A percentile compares a stretch with the other conserved stretches of the same genome.
Conservation (phyloP, 306 rosid genomes). For the Trichosanthes truncata region DNA sequence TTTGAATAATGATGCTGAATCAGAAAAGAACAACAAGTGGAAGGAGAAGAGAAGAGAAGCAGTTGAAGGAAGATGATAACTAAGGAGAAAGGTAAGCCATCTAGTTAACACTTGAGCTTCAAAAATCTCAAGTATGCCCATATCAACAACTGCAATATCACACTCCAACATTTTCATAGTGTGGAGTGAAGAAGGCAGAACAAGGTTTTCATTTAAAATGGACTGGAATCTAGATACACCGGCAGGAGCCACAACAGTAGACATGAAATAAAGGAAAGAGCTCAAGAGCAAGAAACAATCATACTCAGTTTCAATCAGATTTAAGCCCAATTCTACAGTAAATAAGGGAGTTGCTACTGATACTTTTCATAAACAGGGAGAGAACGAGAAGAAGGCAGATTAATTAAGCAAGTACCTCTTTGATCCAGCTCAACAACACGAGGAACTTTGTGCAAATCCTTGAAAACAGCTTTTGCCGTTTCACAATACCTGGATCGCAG, state of each 20-base stretch:
- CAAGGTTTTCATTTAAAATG: background rate
- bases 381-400: background rate
- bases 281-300: background rate
- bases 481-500: constrained; percentile 56
- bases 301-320: background rate
- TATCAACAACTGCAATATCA: background rate
- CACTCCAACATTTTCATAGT: background rate
- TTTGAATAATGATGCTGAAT: background rate
- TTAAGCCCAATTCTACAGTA: background rate
- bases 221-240: background rate
- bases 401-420: constrained; percentile 43
- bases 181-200: background rate
- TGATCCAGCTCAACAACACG: constrained; percentile 82
- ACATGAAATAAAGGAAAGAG: background rate
- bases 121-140: background rate
- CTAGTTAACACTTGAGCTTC: background rate
- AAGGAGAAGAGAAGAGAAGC: background rate
- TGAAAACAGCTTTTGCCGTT: constrained; percentile 74
- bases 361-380: background rate
- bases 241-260: background rate
- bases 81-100: background rate
- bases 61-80: background rate
- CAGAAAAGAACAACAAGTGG: background rate
- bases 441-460: constrained; percentile 62
- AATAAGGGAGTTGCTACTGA: background rate